phyloP scores from a whole-genome alignment of 345 rosid genomes.

The Microthlaspi erraticum region DNA sequence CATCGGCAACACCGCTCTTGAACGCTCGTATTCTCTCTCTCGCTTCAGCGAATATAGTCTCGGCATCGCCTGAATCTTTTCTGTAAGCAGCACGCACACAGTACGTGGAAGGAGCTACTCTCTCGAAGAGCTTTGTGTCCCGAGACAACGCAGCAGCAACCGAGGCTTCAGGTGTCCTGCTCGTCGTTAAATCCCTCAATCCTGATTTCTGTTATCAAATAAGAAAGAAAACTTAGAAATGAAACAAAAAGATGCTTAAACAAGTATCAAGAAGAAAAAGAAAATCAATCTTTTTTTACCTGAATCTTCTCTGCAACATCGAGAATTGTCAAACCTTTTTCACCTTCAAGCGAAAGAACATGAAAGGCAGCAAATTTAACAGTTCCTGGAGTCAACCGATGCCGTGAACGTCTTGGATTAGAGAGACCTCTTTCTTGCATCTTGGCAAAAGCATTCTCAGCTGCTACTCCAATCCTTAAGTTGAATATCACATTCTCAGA shows the following conservation, averaged over 20 bases:
- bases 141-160: constrained; percentile 95
- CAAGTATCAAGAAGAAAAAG: not conserved
- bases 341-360: constrained; percentile 78
- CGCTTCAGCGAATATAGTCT: constrained; percentile 74
- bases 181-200: constrained; percentile 85
- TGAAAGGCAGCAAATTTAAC: constrained; percentile 96
- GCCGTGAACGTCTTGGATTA: constrained; percentile 80
- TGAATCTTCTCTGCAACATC: constrained; percentile 93
- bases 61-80: constrained; percentile 75
- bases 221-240: not conserved
- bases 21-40: constrained; percentile 71
- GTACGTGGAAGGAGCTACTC: constrained; percentile 94
- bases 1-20: constrained; percentile 64
- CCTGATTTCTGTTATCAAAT: constrained; percentile 70
- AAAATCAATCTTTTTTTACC: constrained; percentile 49
- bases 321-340: constrained; percentile 75
- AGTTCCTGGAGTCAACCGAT: constrained; percentile 93
- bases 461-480: constrained; percentile 80
- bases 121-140: constrained; percentile 87
- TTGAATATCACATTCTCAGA: constrained; percentile 71
- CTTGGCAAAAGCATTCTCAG: constrained; percentile 78
- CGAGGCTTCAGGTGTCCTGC: constrained; percentile 98
- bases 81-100: constrained; percentile 85
- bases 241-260: not conserved
- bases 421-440: constrained; percentile 89